A percentile compares a stretch with the other conserved stretches of the same genome.
Evolutionary conservation across 2,329 filamentous ascomycete genomes (phyloP).

Genomic region (Alternaria dauci): DNA sequence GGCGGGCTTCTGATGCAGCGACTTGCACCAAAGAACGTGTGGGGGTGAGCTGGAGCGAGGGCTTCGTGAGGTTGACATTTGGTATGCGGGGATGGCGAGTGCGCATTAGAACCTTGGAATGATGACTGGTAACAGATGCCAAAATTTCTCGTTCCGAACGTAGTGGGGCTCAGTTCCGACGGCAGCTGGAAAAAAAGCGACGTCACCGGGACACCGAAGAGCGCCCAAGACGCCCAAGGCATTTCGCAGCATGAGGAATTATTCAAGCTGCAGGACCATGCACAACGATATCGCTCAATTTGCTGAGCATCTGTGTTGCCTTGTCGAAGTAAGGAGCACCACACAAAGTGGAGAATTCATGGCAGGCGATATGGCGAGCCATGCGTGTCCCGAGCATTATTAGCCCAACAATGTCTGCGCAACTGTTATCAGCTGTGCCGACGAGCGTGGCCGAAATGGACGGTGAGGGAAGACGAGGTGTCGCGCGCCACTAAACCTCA

Average conservation of each 20-base stretch:
- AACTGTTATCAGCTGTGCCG: not conserved
- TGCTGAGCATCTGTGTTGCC: not conserved
- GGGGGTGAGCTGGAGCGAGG: slow-evolving; percentile 17
- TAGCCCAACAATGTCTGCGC: not conserved
- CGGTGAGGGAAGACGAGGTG: not conserved
- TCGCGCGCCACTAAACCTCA: not conserved
- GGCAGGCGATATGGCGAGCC: not conserved
- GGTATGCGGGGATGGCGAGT: slow-evolving; percentile 40
- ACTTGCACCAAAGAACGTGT: slow-evolving; percentile 40
- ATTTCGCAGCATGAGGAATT: not conserved
- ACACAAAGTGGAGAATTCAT: not conserved
- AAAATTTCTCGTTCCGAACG: slow-evolving; percentile 37
- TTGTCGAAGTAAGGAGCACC: not conserved
- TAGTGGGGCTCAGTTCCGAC: slow-evolving; percentile 28
- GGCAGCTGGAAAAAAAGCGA: slow-evolving; percentile 20
- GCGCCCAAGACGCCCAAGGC: not conserved
- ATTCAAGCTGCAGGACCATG: not conserved
- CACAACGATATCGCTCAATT: not conserved
- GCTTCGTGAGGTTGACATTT: slow-evolving; percentile 44
- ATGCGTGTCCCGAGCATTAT: not conserved
- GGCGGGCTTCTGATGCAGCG: slow-evolving; percentile 24
- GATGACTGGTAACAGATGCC: slow-evolving; percentile 35
- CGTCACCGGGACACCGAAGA: slow-evolving; percentile 22
- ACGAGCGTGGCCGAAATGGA: not conserved
- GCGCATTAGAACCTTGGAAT: slow-evolving; percentile 36